Evolutionary conservation across 1,284 basidiomycete genomes (phyloP), one percentile per base, ranked within the genome.

Genomic region (Fomitopsis schrenkii): DNA sequence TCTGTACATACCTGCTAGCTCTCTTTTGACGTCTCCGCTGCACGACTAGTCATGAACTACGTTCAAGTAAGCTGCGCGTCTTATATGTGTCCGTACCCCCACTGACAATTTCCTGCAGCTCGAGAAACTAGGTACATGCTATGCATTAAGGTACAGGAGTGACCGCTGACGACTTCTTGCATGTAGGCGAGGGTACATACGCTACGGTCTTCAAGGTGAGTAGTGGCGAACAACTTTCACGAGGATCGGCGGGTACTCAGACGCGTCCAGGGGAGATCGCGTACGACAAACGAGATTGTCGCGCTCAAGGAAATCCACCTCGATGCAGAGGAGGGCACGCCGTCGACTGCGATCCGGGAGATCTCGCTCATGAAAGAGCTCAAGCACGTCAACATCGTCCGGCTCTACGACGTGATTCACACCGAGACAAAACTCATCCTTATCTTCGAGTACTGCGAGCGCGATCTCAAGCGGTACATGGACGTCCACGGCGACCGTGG

Each of bases 401-500:
- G 97, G 69, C 87, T 99, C 17, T 90, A 98, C 81, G 97, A 99
- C 74, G 97, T 99, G 61, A 98, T 99, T 64, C 96, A 98, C 75
- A 97, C 94, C 22, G 95, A 99, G 77, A 92, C 95, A 35, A 99
- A 99, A 72, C 90, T 99, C 50, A 94, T 98, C 70, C 93, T 99
- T 64, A 97, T 99, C 63, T 98, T 99, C 74, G 97, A 99, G 76
- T 99, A 90, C 74, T 97, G 97, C 77, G 97, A 99, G 72, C 92
- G 96, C 75, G 97, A 99, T 77, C 82, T 99, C 60, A 99, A 99
- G 78, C 95, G 96, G 74, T 99, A 98, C 77, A 99, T 99, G 97
- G 97, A 99, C 76, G 90, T 94, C 40, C 91, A 98, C 68, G 97
- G 97, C 57, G 94, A 98, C 66, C 89, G 94, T 62, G 95, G 97